Evolutionary conservation across 2,329 filamentous ascomycete species (phyloP).

Genomic region (Acrodontium crateriforme): DNA sequence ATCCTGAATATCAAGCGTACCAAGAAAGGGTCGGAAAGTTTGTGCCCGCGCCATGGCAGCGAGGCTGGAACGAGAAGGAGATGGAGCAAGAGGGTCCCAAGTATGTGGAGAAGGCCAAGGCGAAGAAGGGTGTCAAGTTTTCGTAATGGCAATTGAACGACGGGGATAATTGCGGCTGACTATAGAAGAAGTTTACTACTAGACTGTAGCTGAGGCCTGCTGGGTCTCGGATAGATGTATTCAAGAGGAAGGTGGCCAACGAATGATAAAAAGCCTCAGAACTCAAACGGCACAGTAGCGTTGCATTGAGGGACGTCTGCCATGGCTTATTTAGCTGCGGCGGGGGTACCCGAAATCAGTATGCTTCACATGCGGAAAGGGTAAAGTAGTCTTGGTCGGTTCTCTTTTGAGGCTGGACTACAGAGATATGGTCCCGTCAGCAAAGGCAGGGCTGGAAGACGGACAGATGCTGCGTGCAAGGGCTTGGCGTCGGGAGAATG

Average conservation of each 20-base stretch:
- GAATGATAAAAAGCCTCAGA: neutral
- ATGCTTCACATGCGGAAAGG: too few species aligned
- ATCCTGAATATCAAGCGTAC: conserved; percentile 76
- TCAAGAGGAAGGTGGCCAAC: neutral
- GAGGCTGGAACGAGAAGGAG: conserved; percentile 20
- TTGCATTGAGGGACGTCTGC: too few species aligned
- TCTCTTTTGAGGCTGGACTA: too few species aligned
- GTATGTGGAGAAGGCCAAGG: conserved; percentile 8
- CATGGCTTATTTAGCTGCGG: too few species aligned
- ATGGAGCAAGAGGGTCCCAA: conserved; percentile 7
- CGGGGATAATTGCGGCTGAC: neutral
- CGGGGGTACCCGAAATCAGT: too few species aligned
- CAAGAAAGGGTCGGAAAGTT: conserved; percentile 74
- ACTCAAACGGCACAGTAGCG: neutral
- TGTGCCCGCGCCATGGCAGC: conserved; percentile 43
- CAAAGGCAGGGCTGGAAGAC: too few species aligned
- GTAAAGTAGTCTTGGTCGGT: too few species aligned
- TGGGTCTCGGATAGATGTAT: neutral
- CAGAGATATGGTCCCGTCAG: too few species aligned
- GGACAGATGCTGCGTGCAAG: too few species aligned
- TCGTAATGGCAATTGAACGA: neutral
- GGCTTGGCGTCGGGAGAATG: too few species aligned
- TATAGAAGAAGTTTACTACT: neutral
- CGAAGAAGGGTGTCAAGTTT: conserved; percentile 3
- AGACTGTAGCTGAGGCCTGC: neutral